Percentiles rank a stretch among this genome's conserved stretches.
phyloP scores from a whole-genome alignment of 1,284 basidiomycete species.

The Ceratobasidium theobromae region DNA sequence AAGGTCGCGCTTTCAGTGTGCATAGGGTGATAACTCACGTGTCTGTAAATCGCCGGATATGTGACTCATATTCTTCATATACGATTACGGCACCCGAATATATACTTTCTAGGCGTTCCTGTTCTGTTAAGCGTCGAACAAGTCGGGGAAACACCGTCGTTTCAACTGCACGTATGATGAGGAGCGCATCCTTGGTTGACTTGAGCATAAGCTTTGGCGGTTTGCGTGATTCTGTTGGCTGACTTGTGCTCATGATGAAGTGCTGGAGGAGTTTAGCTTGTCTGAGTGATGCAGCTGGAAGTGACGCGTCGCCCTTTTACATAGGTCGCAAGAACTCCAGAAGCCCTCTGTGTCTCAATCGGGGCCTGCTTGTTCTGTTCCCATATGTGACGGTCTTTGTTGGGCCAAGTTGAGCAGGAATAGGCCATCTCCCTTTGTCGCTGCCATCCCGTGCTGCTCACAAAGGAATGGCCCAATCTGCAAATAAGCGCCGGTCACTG shows the following conservation, averaged over 20 bases:
- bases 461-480: conserved; percentile 17
- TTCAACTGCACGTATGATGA: conserved; percentile 24
- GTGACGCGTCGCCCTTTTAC: conserved; percentile 4
- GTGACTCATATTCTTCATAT: conserved; percentile 28
- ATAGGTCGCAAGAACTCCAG: not conserved
- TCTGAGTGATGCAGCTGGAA: not conserved
- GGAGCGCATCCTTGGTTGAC: conserved; percentile 29
- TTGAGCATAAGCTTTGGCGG: conserved; percentile 18
- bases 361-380: not conserved
- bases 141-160: conserved; percentile 20
- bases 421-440: conserved; percentile 25
- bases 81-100: conserved; percentile 18
- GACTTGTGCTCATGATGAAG: conserved; percentile 13
- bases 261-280: not conserved
- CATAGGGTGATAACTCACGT: conserved; percentile 8
- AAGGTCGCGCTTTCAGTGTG: not conserved
- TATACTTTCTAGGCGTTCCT: conserved; percentile 16
- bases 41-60: conserved; percentile 25
- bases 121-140: conserved; percentile 24
- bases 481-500: not conserved
- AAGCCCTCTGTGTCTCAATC: not conserved
- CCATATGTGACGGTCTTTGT: conserved; percentile 23
- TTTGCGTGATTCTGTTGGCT: not conserved
- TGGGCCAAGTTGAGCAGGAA: not conserved
- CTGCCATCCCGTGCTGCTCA: not conserved